Percentiles rank a stretch among this genome's conserved stretches.
phyloP scores from a whole-genome alignment of 2,329 filamentous ascomycete species.

The Venturia carpophila region DNA sequence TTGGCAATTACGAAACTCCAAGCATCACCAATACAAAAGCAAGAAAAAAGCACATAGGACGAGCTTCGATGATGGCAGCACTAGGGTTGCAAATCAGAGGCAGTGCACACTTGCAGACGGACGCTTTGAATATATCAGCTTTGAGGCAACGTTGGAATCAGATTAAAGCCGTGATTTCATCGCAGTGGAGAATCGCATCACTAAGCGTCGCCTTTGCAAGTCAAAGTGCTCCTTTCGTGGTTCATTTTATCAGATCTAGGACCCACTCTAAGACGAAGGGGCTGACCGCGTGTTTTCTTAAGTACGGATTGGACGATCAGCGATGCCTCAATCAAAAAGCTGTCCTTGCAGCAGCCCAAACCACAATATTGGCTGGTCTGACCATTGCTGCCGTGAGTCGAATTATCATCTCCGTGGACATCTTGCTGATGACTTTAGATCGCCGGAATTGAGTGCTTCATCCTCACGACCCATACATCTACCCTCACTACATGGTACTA shows the following conservation, averaged over 20 bases:
- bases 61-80: neutral
- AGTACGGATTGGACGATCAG: neutral
- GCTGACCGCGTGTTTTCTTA: constrained; percentile 2
- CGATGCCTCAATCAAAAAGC: constrained; percentile 3
- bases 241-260: neutral
- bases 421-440: neutral
- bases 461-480: neutral
- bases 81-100: neutral
- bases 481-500: constrained; percentile 13
- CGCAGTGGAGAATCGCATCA: neutral
- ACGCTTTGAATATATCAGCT: constrained; percentile 3
- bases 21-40: neutral
- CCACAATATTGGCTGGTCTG: neutral
- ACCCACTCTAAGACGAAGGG: neutral
- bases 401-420: neutral
- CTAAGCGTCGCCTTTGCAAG: neutral
- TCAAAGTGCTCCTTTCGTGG: constrained; percentile 1
- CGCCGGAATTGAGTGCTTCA: constrained; percentile 1
- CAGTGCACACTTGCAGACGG: neutral
- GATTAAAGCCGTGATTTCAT: neutral
- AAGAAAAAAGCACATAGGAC: neutral
- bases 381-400: constrained; percentile 2
- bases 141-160: constrained; percentile 4
- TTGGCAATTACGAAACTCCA: neutral
- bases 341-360: constrained; percentile 6